These are phyloP conservation scores for Tetrapisispora iriomotensis DNA, from an alignment of 805 yeast species.

Conservation along the genomic window DNA sequence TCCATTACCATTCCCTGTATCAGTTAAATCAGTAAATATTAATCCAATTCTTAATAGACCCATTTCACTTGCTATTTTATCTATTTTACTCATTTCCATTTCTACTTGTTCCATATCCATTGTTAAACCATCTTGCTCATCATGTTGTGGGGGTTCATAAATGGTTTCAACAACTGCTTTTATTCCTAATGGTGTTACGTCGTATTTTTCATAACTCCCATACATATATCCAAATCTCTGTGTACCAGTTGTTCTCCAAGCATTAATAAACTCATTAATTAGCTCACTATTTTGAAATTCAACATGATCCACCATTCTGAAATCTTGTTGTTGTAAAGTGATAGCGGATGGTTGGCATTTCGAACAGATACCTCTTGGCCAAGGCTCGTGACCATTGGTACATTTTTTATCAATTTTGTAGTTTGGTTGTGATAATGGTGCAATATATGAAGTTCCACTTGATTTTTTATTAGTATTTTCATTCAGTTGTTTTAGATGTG, in stretches of 20 bases:
- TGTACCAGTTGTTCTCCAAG: slow-evolving; percentile 82
- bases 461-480: slow-evolving; percentile 54
- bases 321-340: slow-evolving; percentile 79
- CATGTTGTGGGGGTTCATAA: slow-evolving; percentile 84
- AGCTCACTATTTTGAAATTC: slow-evolving; percentile 71
- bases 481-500: slow-evolving; percentile 65
- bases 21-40: slow-evolving; percentile 81
- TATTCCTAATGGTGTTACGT: slow-evolving; percentile 73
- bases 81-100: slow-evolving; percentile 38
- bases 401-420: slow-evolving; percentile 57
- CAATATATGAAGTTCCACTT: slow-evolving; percentile 56
- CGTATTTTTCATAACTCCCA: slow-evolving; percentile 72
- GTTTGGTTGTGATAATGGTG: slow-evolving; percentile 67
- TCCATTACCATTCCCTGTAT: slow-evolving; percentile 80
- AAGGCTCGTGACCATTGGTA: slow-evolving; percentile 75
- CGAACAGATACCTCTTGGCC: slow-evolving; percentile 92
- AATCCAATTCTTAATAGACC: slow-evolving; percentile 72
- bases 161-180: slow-evolving; percentile 92
- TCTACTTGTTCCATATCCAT: slow-evolving; percentile 37
- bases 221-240: slow-evolving; percentile 82
- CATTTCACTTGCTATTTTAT: slow-evolving; percentile 43
- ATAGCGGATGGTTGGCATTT: slow-evolving; percentile 96
- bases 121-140: slow-evolving; percentile 77
- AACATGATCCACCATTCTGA: slow-evolving; percentile 95
- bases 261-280: slow-evolving; percentile 74